Base-by-base conservation (phyloP, 495 filamentous ascomycete genomes). In the Podospora pseudopauciseta region DNA sequence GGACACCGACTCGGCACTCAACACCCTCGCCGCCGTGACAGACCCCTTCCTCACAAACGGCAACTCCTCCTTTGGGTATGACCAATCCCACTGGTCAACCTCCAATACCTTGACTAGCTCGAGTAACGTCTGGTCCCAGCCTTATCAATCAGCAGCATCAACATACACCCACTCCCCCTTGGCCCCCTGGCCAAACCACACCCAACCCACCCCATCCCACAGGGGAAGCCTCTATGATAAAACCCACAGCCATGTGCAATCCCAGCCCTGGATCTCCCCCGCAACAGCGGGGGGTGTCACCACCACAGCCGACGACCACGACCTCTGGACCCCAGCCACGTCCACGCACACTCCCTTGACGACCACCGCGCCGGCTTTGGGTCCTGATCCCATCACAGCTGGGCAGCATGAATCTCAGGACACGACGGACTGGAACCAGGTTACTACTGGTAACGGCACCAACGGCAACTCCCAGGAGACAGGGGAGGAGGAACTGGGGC, bases 21-120 rank as follows among this genome's bases (percentile, higher is more conserved):
- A 27, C 26, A n/a, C 49, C 13, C 64, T 74, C 2, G 58, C 72
- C 0, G 68, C 68, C 56, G 70, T 71, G 3, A 71, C 70, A 0
- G 72, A 76, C 64, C 74, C 72, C 3, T 74, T 76, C 34, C 64
- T 76, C 23, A 53, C 70, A 6, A 67, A 68, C n/a, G 56, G 63
- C 7, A 61, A 68, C 2, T 44, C 53, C 6, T 15, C 60, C 2
- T 71, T 68, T 26, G 64, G 39, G 2, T 49, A 49, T 11, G 39
- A 49, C 39, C 39, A 49, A 49, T 49, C 39, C 39, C 39, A 49
- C 39, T 49, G 39, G 39, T 13, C 39, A 49, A 13, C 39, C 39
- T 49, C 39, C 9, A 49, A 16, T 11, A 16, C 9, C 6, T 11
- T 49, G 39, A 3, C 39, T 0, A 2, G 39, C 9, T 11, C 5